These are phyloP conservation scores for Penicillium sclerotiorum DNA, from an alignment of 2,329 filamentous ascomycete genomes.

Conservation along the genomic window DNA sequence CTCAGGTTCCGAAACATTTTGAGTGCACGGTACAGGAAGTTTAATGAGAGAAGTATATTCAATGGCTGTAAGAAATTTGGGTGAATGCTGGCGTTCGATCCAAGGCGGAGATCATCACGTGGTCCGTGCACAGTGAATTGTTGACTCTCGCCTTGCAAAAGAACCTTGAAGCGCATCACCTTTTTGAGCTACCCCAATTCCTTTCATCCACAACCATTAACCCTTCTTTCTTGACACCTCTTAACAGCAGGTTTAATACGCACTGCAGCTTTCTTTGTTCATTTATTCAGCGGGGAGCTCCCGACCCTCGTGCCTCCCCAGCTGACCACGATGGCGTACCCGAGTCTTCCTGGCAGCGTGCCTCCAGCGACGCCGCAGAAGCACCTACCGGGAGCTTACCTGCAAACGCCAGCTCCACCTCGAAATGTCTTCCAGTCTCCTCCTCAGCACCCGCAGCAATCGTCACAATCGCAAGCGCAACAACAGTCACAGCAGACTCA, in stretches of 20 bases:
- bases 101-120: conserved; percentile 29
- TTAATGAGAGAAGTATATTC: too few relatives aligned
- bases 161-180: conserved; percentile 20
- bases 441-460: conserved; percentile 18
- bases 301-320: conserved; percentile 20
- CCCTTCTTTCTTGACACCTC: too few relatives aligned
- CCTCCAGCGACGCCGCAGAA: conserved; percentile 39
- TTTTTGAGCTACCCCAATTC: neutral
- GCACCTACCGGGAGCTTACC: conserved; percentile 46
- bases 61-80: too few relatives aligned
- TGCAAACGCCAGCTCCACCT: conserved; percentile 44
- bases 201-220: conserved; percentile 1
- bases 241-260: too few relatives aligned
- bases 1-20: conserved; percentile 41
- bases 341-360: conserved; percentile 35
- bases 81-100: too few relatives aligned
- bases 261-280: conserved; percentile 9
- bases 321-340: conserved; percentile 45
- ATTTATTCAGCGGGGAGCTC: conserved; percentile 16
- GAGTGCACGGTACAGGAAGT: neutral
- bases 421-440: conserved; percentile 24
- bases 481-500: too few relatives aligned
- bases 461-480: conserved; percentile 3
- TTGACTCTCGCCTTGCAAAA: conserved; percentile 21
- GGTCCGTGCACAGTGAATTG: conserved; percentile 39